Evolutionary conservation across 768 basidiomycete species (phyloP).

Genomic region (Boletellus ananiceps): DNA sequence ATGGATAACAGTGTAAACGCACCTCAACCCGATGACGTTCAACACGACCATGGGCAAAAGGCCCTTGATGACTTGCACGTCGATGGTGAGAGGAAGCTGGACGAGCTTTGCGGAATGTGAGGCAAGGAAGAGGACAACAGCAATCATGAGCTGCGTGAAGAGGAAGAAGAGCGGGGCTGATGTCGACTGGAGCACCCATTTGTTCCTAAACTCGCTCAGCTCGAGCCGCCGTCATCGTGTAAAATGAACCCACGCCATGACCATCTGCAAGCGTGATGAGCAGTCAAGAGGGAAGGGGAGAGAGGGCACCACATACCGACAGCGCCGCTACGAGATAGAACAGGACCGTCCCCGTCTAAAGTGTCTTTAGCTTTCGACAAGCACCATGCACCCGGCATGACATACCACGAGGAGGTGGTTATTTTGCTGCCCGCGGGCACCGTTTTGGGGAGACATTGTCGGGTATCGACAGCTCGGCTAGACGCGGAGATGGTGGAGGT

Average conservation of each 20-base stretch:
- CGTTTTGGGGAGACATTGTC: constrained; percentile 26
- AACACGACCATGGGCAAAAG: constrained; percentile 70
- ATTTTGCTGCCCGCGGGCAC: constrained; percentile 27
- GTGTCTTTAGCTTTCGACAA: constrained; percentile 4
- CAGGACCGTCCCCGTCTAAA: constrained; percentile 65
- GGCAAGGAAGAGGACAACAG: constrained; percentile 67
- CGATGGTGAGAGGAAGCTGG: constrained; percentile 62
- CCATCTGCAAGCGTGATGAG: constrained; percentile 54
- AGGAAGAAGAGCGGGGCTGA: constrained; percentile 82
- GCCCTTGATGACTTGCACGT: constrained; percentile 62
- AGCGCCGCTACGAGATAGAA: constrained; percentile 91
- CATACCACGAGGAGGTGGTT: constrained; percentile 32
- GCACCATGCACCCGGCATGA: constrained; percentile 1
- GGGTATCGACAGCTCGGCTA: neutral
- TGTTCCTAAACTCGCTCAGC: constrained; percentile 51
- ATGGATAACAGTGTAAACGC: constrained; percentile 6
- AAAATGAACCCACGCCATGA: constrained; percentile 65
- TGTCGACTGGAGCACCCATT: constrained; percentile 84
- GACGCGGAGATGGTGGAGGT: neutral
- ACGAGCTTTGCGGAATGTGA: constrained; percentile 60
- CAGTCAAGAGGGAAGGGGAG: neutral
- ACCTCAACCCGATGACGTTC: constrained; percentile 85
- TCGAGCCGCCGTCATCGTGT: constrained; percentile 15
- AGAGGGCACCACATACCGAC: constrained; percentile 50
- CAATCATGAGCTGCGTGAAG: constrained; percentile 74